A percentile compares a stretch with the other conserved stretches of the same genome.
phyloP scores from a whole-genome alignment of 192 early-diverging fungal species.

The Entomortierella lignicola region DNA sequence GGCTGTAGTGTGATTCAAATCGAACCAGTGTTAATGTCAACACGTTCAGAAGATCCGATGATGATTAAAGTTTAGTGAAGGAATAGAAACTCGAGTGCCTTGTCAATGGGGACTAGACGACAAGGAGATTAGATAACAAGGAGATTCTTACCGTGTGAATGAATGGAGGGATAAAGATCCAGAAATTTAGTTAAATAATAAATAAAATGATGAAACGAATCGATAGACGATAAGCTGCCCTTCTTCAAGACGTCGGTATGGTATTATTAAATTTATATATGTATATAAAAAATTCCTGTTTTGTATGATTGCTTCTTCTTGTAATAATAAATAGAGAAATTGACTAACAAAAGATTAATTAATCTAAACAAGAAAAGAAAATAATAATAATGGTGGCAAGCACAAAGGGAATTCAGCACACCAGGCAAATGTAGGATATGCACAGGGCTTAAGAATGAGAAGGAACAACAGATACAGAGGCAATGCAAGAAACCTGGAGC shows the following conservation, averaged over 20 bases:
- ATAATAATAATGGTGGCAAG: conserved; percentile 2
- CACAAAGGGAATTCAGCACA: not conserved
- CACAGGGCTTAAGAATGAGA: not conserved
- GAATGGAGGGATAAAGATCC: not conserved
- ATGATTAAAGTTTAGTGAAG: not conserved
- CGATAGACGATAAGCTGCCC: not conserved
- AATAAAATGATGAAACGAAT: too few relatives aligned
- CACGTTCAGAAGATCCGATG: not conserved
- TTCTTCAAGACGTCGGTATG: not conserved
- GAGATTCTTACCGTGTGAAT: not conserved
- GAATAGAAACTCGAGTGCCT: not conserved
- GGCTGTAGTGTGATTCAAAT: not conserved
- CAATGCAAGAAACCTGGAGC: not conserved
- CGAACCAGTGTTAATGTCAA: not conserved
- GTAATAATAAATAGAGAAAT: not conserved
- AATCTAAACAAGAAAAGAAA: not conserved
- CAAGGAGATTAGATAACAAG: too few relatives aligned
- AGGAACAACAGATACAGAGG: not conserved
- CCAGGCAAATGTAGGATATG: not conserved
- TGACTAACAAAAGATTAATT: not conserved
- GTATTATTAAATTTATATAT: too few relatives aligned
- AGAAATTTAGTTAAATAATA: too few relatives aligned
- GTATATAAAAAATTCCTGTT: too few relatives aligned
- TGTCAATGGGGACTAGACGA: not conserved
- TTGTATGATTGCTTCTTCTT: too few relatives aligned